Conservation (phyloP, 2,329 filamentous ascomycete species). For the Paraconiothyrium sp. region DNA sequence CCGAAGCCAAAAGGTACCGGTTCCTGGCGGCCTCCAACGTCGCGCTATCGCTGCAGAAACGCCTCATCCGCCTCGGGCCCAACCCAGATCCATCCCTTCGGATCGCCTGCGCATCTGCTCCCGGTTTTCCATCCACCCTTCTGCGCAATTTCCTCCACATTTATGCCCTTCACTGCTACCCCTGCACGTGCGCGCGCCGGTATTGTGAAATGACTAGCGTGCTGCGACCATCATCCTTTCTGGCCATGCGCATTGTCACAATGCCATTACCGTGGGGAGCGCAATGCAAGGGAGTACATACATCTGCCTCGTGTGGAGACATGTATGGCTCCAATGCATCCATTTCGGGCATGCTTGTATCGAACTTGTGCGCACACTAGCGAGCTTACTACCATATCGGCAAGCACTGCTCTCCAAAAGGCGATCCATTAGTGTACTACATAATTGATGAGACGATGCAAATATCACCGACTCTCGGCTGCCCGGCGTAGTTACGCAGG, state of each 20-base stretch:
- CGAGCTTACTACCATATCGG: background rate
- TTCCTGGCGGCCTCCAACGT: background rate
- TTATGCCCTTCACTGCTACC: constrained; percentile 2
- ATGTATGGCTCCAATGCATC: background rate
- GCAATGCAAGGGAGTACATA: background rate
- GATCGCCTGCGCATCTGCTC: constrained; percentile 8
- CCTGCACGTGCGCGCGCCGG: background rate
- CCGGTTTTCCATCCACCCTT: background rate
- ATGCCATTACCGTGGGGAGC: background rate
- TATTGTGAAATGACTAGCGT: too few species aligned
- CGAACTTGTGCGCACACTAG: too few species aligned
- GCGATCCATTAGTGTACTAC: constrained; percentile 8
- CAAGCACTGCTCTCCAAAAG: background rate
- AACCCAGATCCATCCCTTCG: constrained; percentile 20
- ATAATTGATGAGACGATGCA: background rate
- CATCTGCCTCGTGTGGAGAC: background rate
- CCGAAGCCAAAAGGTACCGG: constrained; percentile 1
- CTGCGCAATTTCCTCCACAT: constrained; percentile 8
- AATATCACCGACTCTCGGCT: background rate
- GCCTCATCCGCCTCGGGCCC: constrained; percentile 24
- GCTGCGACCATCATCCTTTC: too few species aligned
- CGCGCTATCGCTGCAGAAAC: constrained; percentile 7
- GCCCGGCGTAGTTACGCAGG: background rate
- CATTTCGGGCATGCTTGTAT: background rate
- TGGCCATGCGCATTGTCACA: background rate